These are phyloP conservation scores for Leccinum arenicola DNA, from an alignment of 768 basidiomycete genomes.

Conservation along the genomic window DNA sequence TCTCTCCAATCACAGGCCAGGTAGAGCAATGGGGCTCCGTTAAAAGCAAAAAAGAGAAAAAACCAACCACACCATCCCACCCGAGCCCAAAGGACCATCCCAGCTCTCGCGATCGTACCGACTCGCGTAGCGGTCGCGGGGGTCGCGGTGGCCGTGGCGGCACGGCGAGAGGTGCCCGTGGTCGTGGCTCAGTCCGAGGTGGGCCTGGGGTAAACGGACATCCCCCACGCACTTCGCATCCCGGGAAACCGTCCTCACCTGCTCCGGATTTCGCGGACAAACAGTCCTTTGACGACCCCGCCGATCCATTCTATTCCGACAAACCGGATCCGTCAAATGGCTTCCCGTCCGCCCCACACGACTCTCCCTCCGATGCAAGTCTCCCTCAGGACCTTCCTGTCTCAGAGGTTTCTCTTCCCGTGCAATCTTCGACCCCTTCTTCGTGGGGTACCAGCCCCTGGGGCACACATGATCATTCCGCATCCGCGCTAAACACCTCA, in stretches of 20 bases:
- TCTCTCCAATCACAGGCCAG: constrained; percentile 45
- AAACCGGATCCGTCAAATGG: constrained; percentile 19
- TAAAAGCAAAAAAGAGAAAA: constrained; percentile 87
- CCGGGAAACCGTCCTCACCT: constrained; percentile 29
- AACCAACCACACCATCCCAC: constrained; percentile 41
- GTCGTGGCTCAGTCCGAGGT: constrained; percentile 41
- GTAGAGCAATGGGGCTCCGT: constrained; percentile 83
- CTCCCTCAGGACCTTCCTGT: constrained; percentile 12
- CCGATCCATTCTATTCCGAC: constrained; percentile 14
- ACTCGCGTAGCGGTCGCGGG: constrained; percentile 56
- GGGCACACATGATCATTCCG: constrained; percentile 37
- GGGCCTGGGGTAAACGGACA: constrained; percentile 33
- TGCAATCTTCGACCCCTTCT: constrained; percentile 31
- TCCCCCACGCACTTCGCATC: constrained; percentile 22
- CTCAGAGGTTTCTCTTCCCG: constrained; percentile 8
- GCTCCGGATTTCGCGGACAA: constrained; percentile 35
- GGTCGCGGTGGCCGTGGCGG: constrained; percentile 62
- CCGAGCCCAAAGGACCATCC: constrained; percentile 46
- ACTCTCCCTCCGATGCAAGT: constrained; percentile 13
- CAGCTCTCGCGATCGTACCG: constrained; percentile 31
- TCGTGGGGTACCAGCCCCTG: constrained; percentile 33
- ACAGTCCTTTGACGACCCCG: constrained; percentile 16
- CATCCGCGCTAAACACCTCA: constrained; percentile 21
- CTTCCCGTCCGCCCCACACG: constrained; percentile 7
- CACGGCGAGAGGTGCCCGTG: constrained; percentile 46